These are phyloP conservation scores for Neocatenulostroma microsporum DNA, from an alignment of 2,329 filamentous ascomycete genomes.

Conservation along the genomic window DNA sequence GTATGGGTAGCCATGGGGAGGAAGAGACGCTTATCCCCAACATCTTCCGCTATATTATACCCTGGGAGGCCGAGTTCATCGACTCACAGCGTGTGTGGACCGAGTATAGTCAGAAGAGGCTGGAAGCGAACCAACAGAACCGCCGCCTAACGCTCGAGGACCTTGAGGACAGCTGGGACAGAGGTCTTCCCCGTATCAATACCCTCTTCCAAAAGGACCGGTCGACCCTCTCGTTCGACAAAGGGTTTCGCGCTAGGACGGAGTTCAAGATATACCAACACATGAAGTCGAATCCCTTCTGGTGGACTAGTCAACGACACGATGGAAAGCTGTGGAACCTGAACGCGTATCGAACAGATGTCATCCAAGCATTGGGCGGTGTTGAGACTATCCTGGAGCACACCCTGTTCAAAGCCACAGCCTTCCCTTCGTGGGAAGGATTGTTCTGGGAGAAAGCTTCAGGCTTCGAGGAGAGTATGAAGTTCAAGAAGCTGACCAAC, in stretches of 20 bases:
- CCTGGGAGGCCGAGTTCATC: constrained; percentile 98
- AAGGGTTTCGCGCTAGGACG: constrained; percentile 88
- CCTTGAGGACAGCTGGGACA: constrained; percentile 96
- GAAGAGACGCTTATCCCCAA: constrained; percentile 97
- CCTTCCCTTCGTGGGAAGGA: constrained; percentile 91
- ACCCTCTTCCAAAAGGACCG: constrained; percentile 98
- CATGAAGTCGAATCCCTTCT: too few species aligned
- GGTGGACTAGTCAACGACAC: constrained; percentile 93
- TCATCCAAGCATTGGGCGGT: constrained; percentile 91
- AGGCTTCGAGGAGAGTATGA: constrained; percentile 43
- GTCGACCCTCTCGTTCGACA: constrained; percentile 95
- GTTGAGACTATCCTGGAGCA: constrained; percentile 96
- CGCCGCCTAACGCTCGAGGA: constrained; percentile 89
- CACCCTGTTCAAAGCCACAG: constrained; percentile 85
- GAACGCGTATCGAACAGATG: constrained; percentile 90
- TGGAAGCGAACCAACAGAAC: constrained; percentile 96
- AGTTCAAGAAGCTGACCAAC: constrained; percentile 98
- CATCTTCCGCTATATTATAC: constrained; percentile 98
- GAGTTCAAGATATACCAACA: constrained; percentile 99
- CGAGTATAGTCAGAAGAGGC: constrained; percentile 94
- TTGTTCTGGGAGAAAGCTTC: constrained; percentile 62
- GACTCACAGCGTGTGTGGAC: constrained; percentile 99
- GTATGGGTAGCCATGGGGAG: constrained; percentile 78
- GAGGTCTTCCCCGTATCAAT: constrained; percentile 94
- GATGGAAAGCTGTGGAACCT: constrained; percentile 97